Evolutionary conservation across 2,329 filamentous ascomycete species (phyloP).

Genomic region (Trichoderma brevicompactum): DNA sequence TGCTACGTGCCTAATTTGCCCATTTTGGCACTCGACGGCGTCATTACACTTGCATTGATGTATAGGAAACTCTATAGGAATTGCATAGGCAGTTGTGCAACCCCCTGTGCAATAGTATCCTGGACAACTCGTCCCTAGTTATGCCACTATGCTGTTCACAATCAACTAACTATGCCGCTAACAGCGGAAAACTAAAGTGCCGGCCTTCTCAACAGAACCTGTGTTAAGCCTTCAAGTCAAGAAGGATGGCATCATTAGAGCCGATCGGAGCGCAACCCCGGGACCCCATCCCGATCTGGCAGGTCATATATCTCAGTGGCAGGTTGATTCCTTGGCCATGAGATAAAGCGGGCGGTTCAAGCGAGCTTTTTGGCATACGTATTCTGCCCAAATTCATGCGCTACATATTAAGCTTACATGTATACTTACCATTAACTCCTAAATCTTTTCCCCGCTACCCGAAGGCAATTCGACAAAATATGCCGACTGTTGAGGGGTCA

Average conservation of each 20-base stretch:
- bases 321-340: background rate
- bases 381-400: background rate
- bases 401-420: slow-evolving; percentile 25
- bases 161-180: background rate
- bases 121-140: background rate
- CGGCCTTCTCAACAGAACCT: background rate
- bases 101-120: background rate
- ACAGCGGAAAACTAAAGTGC: background rate
- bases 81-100: too few species aligned
- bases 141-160: background rate
- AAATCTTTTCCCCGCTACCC: background rate
- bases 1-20: background rate
- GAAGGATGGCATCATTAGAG: slow-evolving; percentile 25
- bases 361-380: slow-evolving; percentile 1
- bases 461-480: slow-evolving; percentile 1
- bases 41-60: background rate
- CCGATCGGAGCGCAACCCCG: slow-evolving; percentile 23
- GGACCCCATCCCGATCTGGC: slow-evolving; percentile 25
- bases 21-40: background rate
- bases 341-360: slow-evolving; percentile 9
- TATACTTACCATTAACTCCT: slow-evolving; percentile 6
- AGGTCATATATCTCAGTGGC: slow-evolving; percentile 7
- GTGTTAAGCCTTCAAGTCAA: background rate
- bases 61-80: background rate
- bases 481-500: background rate